Percentiles rank a stretch among this genome's conserved stretches.
Evolutionary conservation across 495 filamentous ascomycete species (phyloP).

Genomic region (Lasiosphaeria miniovina): DNA sequence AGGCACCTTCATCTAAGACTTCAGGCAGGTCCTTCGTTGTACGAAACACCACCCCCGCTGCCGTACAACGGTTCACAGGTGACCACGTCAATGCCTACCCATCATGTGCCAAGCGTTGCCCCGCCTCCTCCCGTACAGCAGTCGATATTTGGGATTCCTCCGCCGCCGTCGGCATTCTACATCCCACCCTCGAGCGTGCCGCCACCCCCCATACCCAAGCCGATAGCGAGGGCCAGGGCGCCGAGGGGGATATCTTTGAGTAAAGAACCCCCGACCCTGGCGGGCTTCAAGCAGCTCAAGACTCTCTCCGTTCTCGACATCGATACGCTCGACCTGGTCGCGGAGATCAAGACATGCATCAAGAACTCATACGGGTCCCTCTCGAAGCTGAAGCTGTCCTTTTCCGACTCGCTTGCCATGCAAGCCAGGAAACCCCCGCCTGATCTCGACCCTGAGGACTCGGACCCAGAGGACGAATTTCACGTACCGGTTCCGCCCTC

Average conservation of each 20-base stretch:
- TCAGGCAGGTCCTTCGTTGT: conserved; percentile 49
- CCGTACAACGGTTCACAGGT: conserved; percentile 21
- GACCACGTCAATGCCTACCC: conserved; percentile 3
- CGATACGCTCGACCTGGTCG: conserved; percentile 51
- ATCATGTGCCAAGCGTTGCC: conserved; percentile 11
- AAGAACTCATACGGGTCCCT: conserved; percentile 49
- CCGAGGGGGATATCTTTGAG: conserved; percentile 19
- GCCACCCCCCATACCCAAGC: conserved; percentile 22
- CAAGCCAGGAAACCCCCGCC: conserved; percentile 51
- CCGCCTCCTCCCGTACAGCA: conserved; percentile 15
- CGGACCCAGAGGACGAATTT: conserved; percentile 49
- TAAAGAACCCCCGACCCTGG: conserved; percentile 47
- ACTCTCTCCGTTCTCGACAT: conserved; percentile 56
- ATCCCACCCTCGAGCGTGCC: conserved; percentile 19
- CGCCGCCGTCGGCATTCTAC: conserved; percentile 23
- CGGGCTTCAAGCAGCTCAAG: conserved; percentile 55
- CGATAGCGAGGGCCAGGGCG: conserved; percentile 19
- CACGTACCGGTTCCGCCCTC: conserved; percentile 24
- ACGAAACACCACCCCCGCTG: conserved; percentile 43
- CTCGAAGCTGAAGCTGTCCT: conserved; percentile 53
- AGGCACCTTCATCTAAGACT: conserved; percentile 57
- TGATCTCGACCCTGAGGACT: conserved; percentile 49
- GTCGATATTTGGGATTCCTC: conserved; percentile 14
- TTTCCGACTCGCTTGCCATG: conserved; percentile 50
- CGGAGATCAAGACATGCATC: conserved; percentile 53